Base-by-base conservation (phyloP, 805 yeast species). In the Pichia scutulata region DNA sequence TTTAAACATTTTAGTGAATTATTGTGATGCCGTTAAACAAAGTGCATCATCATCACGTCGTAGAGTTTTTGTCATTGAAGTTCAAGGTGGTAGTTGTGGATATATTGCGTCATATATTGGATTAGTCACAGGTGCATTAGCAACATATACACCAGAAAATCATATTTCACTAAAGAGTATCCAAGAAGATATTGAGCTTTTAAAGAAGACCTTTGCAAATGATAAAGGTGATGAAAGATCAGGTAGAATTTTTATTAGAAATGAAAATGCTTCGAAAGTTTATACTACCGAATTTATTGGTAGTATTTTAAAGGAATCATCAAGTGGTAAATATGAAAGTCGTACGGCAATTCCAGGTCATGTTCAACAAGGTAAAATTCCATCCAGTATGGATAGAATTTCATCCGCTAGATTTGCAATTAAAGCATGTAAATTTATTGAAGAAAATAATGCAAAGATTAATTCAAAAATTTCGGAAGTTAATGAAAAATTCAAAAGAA, bases 311-410 rank as follows among this genome's bases (percentile, higher is more conserved):
- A 81, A 82, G 62, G 90, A 88, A 60, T 50, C 58, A 30, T 82
- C 89, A 36, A 68, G 76, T 39, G 87, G 86, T 44, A 76, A 75
- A 57, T 93, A 87, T 65, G 97, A 90, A 61, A 85, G 93, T 18
- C 84, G 95, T 66, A 89, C 96, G 5, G 98, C 98, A 16, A 81
- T 90, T 53, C 99, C 99, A 25, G 99, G 99, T 28, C 98, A 92
- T 65, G 93, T 92, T 52, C 99, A 93, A 75, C 99, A 93, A 71
- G 99, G 99, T 66, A 93, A 90, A 53, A 78, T 81, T 48, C 99
- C 99, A 46, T 84, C 96, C 8, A 89, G 98, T 7, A 86, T 90
- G 73, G 99, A 93, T 66, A 81, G 98, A 67, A 83, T 89, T 39
- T 78, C 84, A 56, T 96, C 96, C 7, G 82, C 90, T 7, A 80